Conservation (phyloP, 139 green algal genomes). For the Mesotaenium endlicherianum region DNA sequence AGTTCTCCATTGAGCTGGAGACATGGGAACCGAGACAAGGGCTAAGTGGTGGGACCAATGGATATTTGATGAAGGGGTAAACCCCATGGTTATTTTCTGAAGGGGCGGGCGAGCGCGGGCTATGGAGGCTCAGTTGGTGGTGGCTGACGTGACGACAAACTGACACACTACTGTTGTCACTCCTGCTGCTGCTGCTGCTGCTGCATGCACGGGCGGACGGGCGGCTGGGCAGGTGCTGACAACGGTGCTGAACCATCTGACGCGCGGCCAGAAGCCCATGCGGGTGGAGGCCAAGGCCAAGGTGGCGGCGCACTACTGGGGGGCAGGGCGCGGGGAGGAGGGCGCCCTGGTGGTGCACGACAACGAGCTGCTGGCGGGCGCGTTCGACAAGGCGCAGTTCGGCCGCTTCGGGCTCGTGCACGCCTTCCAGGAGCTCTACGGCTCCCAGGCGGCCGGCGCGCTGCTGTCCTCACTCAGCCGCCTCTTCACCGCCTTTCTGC, state of each 20-base stretch:
- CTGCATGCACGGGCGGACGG: no score
- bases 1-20: no score
- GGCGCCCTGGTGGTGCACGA: conserved; percentile 29
- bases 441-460: conserved; percentile 67
- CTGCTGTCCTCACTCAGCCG: conserved; percentile 78
- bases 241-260: conserved; percentile 73
- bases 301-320: conserved; percentile 78
- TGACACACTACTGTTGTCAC: no score
- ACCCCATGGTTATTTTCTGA: no score
- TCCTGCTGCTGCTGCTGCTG: no score
- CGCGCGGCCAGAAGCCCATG: conserved; percentile 72
- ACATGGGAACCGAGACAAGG: no score
- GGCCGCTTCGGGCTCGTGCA: conserved; percentile 92
- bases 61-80: no score
- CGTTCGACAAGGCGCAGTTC: conserved; percentile 93
- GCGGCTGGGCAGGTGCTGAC: conserved; percentile 73
- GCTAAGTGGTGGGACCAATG: no score
- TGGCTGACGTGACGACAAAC: no score
- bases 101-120: no score
- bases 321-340: conserved; percentile 55
- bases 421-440: conserved; percentile 89
- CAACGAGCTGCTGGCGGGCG: conserved; percentile 76
- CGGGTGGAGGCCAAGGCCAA: conserved; percentile 71
- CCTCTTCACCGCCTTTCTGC: conserved; percentile 80
- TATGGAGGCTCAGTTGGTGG: no score